Evolutionary conservation across 2,329 filamentous ascomycete species (phyloP).

Genomic region (Pestalotiopsis sp.): DNA sequence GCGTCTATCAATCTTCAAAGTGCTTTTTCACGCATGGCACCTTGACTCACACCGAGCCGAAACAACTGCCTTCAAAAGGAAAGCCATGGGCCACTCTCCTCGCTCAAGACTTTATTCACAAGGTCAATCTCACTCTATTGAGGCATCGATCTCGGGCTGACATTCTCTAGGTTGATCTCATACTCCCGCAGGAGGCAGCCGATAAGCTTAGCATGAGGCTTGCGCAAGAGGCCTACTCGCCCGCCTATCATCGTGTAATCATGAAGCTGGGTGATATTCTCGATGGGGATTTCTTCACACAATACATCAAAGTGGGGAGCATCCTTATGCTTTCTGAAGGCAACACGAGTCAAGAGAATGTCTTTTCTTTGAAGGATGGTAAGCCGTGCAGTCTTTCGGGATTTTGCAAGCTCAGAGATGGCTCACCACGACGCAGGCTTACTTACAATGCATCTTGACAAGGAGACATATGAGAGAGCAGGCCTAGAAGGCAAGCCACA

Average conservation of each 20-base stretch:
- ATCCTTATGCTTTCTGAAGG: constrained; percentile 85
- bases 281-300: constrained; percentile 75
- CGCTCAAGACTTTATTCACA: constrained; percentile 69
- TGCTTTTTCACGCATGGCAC: constrained; percentile 74
- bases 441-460: constrained; percentile 77
- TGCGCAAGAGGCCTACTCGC: constrained; percentile 33
- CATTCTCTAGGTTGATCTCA: constrained; percentile 61
- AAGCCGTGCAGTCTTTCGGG: constrained; percentile 19
- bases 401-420: background rate
- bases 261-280: constrained; percentile 75
- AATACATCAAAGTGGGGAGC: constrained; percentile 81
- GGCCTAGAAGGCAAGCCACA: constrained; percentile 76
- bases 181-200: constrained; percentile 69
- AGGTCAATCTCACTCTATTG: constrained; percentile 42
- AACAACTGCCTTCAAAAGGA: constrained; percentile 70
- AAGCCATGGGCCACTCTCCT: constrained; percentile 75
- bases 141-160: background rate
- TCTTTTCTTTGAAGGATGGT: constrained; percentile 74
- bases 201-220: constrained; percentile 57
- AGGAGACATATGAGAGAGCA: constrained; percentile 78
- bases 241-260: constrained; percentile 67
- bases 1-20: constrained; percentile 62
- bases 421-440: constrained; percentile 50
- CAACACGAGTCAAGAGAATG: constrained; percentile 67
- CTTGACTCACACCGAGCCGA: constrained; percentile 70